phyloP scores from a whole-genome alignment of 257 asterid species.

The Nyctanthes arbortristis region DNA sequence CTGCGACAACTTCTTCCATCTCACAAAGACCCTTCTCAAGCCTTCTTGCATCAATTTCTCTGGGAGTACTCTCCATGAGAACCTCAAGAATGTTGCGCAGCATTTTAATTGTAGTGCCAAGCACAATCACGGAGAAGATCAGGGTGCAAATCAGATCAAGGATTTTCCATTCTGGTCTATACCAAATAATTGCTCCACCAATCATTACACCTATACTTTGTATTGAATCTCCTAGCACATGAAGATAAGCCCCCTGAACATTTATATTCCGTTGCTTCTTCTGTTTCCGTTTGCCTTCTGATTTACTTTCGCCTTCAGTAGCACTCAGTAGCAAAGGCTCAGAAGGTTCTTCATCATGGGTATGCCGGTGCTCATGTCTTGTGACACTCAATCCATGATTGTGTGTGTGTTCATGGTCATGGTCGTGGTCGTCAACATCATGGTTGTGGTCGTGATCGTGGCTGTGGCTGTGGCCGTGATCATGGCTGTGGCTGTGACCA shows the following conservation, averaged over 20 bases:
- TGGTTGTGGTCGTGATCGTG: slow-evolving; percentile 40
- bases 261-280: slow-evolving; percentile 63
- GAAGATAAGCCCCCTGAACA: slow-evolving; percentile 92
- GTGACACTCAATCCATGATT: slow-evolving; percentile 52
- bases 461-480: slow-evolving; percentile 17
- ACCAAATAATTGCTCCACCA: slow-evolving; percentile 89
- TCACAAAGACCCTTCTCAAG: slow-evolving; percentile 83
- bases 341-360: slow-evolving; percentile 31
- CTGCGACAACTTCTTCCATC: slow-evolving; percentile 82
- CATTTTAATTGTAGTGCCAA: slow-evolving; percentile 82
- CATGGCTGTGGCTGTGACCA: slow-evolving; percentile 43
- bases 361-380: slow-evolving; percentile 35
- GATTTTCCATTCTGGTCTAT: slow-evolving; percentile 83
- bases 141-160: slow-evolving; percentile 84
- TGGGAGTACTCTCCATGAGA: slow-evolving; percentile 91
- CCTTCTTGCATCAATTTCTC: slow-evolving; percentile 78
- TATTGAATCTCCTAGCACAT: slow-evolving; percentile 81
- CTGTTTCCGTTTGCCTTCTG: slow-evolving; percentile 30
- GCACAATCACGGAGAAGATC: slow-evolving; percentile 61
- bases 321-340: slow-evolving; percentile 50
- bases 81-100: slow-evolving; percentile 73
- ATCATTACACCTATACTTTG: slow-evolving; percentile 94
- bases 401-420: slow-evolving; percentile 40
- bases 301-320: slow-evolving; percentile 27
- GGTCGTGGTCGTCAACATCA: slow-evolving; percentile 41